These are phyloP conservation scores for Magnolia changhungtana DNA, from an alignment of 164 flowering plant genomes.

Conservation along the genomic window DNA sequence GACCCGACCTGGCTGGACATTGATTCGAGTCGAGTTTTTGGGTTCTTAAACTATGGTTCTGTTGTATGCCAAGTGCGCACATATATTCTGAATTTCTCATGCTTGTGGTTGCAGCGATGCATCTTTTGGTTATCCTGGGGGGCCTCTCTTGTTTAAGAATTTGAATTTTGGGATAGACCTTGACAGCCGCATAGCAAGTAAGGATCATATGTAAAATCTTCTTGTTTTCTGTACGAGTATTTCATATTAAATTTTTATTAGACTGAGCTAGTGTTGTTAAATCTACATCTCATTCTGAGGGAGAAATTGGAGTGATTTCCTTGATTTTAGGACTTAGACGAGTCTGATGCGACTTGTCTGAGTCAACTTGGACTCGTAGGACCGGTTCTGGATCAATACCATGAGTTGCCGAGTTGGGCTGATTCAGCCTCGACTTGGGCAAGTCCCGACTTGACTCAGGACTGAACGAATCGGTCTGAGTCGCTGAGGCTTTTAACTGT, in stretches of 20 bases:
- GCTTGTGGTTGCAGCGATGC: constrained; percentile 75
- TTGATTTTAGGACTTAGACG: neutral
- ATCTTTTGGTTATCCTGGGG: constrained; percentile 98
- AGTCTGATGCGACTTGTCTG: too few relatives aligned
- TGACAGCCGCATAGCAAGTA: constrained; percentile 99
- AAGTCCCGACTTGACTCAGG: too few relatives aligned
- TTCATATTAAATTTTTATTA: neutral
- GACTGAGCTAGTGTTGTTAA: neutral
- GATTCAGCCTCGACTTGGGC: too few relatives aligned
- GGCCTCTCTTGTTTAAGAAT: constrained; percentile 84
- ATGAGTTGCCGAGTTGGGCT: too few relatives aligned
- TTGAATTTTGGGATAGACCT: constrained; percentile 96
- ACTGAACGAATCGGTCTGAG: too few relatives aligned
- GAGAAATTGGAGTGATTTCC: neutral
- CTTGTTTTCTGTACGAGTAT: too few relatives aligned
- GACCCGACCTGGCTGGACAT: too few relatives aligned
- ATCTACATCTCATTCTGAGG: neutral
- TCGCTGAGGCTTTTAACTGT: too few relatives aligned
- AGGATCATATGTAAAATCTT: constrained; percentile 21
- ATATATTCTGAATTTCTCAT: constrained; percentile 1
- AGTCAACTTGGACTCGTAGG: too few relatives aligned
- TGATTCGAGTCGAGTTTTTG: too few relatives aligned
- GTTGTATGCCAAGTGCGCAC: neutral
- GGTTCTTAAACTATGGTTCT: too few relatives aligned
- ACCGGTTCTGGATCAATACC: too few relatives aligned